Conservation (phyloP, 75 land plant genomes). For the Larix kaempferi region DNA sequence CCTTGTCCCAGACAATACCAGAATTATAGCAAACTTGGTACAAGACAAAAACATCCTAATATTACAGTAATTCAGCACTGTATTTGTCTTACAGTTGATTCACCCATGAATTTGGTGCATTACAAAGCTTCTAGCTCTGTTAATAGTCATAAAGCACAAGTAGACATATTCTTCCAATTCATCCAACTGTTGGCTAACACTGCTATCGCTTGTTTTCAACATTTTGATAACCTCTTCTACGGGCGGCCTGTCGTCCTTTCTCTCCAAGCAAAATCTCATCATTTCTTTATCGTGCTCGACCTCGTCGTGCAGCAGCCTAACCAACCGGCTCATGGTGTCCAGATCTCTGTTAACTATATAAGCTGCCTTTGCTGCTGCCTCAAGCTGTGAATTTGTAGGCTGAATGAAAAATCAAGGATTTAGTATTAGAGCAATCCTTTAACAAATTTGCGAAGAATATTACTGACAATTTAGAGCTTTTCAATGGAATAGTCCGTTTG, state of each 20-base stretch:
- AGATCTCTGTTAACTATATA: slow-evolving; percentile 48
- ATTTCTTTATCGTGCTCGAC: slow-evolving; percentile 27
- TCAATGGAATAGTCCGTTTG: background rate
- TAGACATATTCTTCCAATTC: slow-evolving; percentile 63
- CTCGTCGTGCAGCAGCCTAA: slow-evolving; percentile 42
- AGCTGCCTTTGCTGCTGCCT: slow-evolving; percentile 50
- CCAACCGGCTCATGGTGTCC: slow-evolving; percentile 57
- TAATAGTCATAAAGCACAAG: slow-evolving; percentile 53
- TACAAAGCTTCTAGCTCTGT: slow-evolving; percentile 47
- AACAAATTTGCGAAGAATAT: background rate
- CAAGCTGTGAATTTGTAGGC: slow-evolving; percentile 23
- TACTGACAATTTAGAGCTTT: background rate
- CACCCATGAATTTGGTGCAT: slow-evolving; percentile 4
- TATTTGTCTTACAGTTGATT: no score
- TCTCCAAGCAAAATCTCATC: slow-evolving; percentile 28
- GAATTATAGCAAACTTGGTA: no score
- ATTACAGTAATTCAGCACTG: no score
- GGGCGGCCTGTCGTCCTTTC: slow-evolving; percentile 14
- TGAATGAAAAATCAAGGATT: background rate
- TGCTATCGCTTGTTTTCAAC: slow-evolving; percentile 17
- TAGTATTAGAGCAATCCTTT: background rate
- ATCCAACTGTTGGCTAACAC: slow-evolving; percentile 43
- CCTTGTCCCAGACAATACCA: no score
- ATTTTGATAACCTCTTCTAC: slow-evolving; percentile 41
- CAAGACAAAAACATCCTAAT: no score